Evolutionary conservation across 495 filamentous ascomycete genomes (phyloP).

Genomic region (Podospora pseudocomata): DNA sequence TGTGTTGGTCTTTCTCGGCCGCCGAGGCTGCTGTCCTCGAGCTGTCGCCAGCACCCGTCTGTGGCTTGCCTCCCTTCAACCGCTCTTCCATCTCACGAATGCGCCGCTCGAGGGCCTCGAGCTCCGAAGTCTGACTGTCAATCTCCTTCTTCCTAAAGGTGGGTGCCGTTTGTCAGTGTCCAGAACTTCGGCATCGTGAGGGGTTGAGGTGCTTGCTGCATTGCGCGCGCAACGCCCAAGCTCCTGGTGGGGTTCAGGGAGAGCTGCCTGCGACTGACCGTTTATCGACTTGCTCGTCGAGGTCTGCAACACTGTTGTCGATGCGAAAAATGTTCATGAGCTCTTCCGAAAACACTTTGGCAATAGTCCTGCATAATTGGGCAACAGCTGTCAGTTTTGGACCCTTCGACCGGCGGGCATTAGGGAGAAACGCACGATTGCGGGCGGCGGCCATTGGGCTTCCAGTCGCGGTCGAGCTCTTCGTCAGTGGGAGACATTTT

Average conservation of each 20-base stretch:
- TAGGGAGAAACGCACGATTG: slow-evolving; percentile 65
- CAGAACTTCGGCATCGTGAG: slow-evolving; percentile 1
- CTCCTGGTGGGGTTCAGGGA: slow-evolving; percentile 11
- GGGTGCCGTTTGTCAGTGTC: slow-evolving; percentile 10
- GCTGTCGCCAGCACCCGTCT: slow-evolving; percentile 11
- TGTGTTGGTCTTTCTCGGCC: slow-evolving; percentile 27
- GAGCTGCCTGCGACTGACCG: slow-evolving; percentile 59
- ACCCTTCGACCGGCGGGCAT: not conserved
- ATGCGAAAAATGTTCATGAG: slow-evolving; percentile 86
- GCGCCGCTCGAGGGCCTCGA: slow-evolving; percentile 78
- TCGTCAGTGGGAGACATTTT: slow-evolving; percentile 51
- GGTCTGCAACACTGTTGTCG: slow-evolving; percentile 71
- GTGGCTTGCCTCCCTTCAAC: slow-evolving; percentile 49
- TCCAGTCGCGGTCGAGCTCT: slow-evolving; percentile 69
- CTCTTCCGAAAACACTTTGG: slow-evolving; percentile 78
- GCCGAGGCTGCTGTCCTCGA: slow-evolving; percentile 21
- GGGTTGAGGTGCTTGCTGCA: not conserved
- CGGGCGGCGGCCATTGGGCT: slow-evolving; percentile 67
- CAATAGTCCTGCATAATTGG: slow-evolving; percentile 63
- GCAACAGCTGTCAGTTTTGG: slow-evolving; percentile 18
- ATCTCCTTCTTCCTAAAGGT: slow-evolving; percentile 63
- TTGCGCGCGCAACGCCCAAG: not conserved
- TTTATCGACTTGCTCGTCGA: slow-evolving; percentile 74
- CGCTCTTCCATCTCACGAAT: slow-evolving; percentile 82
- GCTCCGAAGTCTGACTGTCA: slow-evolving; percentile 68